Evolutionary conservation across 441 rosid genomes (phyloP), one percentile per base, ranked within the genome.

Genomic region (Gossypium laxum): DNA sequence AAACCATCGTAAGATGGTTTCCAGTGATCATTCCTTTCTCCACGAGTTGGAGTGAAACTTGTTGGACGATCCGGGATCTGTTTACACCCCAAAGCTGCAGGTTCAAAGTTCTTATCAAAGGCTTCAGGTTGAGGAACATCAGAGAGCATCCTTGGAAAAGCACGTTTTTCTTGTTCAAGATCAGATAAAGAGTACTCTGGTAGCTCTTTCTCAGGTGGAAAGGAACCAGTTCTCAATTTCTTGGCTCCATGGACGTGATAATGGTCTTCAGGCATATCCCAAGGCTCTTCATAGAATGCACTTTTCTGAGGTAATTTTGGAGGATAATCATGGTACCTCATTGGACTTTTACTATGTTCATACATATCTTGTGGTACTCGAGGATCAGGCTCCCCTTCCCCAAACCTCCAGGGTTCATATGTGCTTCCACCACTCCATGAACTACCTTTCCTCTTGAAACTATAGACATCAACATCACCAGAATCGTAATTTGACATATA

Each of bases 251-350:
- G 93, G 73, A 81, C 72, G 67, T 77, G 71, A 78, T 85, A 83
- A 17, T 81, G 75, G 76, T 91, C 97, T 77, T 90, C 96, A 3
- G 88, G 83, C 74, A 85, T 71, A 77, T 87, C 96, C 93, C 97
- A 83, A 50, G 83, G 87, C 77, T 90, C 96, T 77, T 88, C 97
- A 17, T 79, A 84, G 69, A 75, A 48, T 59, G 86, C 76, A 79
- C 71, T 78, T 77, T 82, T 86, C 34, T 74, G 81, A 70, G 84
- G 58, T 54, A 77, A 72, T 70, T 80, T 82, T 68, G 75, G 84
- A 52, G 85, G 72, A 76, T 72, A 80, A 67, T 85, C 88, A 74
- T 78, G 86, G 73, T 76, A 79, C 70, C 84, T 92, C 76, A 87
- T 81, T 43, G 93, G 92, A 82, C 89, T 92, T 45, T 70, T 82